Evolutionary conservation across 805 yeast genomes (phyloP).

Genomic region (Yarrowia porcina): DNA sequence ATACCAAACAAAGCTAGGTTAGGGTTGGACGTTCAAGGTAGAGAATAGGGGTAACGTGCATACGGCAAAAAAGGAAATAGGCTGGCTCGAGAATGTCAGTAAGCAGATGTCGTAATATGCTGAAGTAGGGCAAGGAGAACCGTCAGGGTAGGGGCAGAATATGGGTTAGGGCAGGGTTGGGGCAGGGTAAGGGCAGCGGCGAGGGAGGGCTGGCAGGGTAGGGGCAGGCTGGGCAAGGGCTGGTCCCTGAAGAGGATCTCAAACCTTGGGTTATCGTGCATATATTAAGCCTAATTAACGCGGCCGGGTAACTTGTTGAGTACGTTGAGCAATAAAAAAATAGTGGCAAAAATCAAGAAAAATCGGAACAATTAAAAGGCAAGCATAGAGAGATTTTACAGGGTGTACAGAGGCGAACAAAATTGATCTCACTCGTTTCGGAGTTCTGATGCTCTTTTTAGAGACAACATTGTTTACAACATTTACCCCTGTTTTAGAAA

Average conservation of each 20-base stretch:
- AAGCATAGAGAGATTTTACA: too few species aligned
- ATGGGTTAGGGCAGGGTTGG: not conserved
- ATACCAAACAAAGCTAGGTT: not conserved
- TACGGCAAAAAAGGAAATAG: not conserved
- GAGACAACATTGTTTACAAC: too few species aligned
- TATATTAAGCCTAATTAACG: slow-evolving; percentile 10
- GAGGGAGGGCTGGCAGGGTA: too few species aligned
- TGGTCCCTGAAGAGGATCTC: not conserved
- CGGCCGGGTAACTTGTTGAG: slow-evolving; percentile 13
- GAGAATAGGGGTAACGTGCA: slow-evolving; percentile 4
- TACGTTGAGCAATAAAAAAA: too few species aligned
- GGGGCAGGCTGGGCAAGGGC: not conserved
- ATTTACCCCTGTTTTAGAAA: not conserved
- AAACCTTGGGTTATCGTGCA: slow-evolving; percentile 5
- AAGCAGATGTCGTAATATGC: not conserved
- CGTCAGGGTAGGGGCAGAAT: not conserved
- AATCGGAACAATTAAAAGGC: not conserved
- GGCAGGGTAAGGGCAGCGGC: not conserved
- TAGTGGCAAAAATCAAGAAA: not conserved
- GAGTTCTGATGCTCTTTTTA: too few species aligned
- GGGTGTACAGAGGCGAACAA: too few species aligned
- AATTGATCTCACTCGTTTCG: too few species aligned
- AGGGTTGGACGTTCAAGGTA: not conserved
- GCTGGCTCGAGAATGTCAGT: not conserved
- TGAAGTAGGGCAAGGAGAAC: too few species aligned